Evolutionary conservation across 2,329 filamentous ascomycete genomes (phyloP).

Genomic region (Diaporthe velutina): DNA sequence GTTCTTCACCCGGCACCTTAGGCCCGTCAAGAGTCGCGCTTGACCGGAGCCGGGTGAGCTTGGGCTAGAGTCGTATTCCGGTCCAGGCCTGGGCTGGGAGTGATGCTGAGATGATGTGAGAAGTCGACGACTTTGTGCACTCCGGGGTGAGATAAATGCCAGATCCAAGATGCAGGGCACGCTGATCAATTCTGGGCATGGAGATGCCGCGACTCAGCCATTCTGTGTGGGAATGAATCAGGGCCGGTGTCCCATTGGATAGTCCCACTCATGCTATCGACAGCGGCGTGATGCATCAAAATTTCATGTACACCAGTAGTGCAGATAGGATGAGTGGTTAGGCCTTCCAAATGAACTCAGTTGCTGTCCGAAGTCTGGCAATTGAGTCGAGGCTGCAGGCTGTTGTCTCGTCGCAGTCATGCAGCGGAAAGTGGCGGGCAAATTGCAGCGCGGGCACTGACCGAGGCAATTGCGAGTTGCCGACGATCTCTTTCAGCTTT

Average conservation of each 20-base stretch:
- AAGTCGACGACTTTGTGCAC: background rate
- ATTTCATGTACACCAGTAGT: background rate
- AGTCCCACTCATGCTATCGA: background rate
- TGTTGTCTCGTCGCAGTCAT: background rate
- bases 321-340: background rate
- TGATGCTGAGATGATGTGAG: background rate
- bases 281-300: background rate
- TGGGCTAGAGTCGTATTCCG: background rate
- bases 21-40: background rate
- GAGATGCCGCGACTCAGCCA: conserved; percentile 15
- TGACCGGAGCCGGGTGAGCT: background rate
- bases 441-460: background rate
- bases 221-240: conserved; percentile 6
- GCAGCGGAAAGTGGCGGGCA: background rate
- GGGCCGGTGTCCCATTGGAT: background rate
- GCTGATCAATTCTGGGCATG: conserved; percentile 18
- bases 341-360: conserved; percentile 13
- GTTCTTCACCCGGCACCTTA: background rate
- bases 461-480: background rate
- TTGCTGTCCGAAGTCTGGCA: background rate
- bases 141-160: background rate
- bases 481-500: background rate
- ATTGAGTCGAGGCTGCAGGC: conserved; percentile 3
- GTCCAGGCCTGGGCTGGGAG: background rate
- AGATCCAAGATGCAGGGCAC: conserved; percentile 22